Base-by-base conservation (phyloP, 129 eudicot genomes). In the Saposhnikovia divaricata region DNA sequence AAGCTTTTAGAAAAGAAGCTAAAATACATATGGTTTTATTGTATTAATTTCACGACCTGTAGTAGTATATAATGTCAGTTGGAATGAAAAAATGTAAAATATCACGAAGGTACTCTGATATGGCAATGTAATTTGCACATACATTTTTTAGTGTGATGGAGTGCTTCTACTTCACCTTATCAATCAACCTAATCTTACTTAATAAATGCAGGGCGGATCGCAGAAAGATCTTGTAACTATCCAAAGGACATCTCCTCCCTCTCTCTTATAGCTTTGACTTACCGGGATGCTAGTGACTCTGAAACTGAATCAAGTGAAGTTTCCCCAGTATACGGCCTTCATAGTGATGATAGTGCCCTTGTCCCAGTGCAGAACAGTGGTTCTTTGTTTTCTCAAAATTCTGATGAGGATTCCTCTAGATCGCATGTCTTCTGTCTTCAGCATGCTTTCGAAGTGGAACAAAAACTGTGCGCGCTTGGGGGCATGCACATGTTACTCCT, bases 321-420 rank as follows among this genome's bases (percentile, higher is more conserved):
- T 66, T 72, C 77, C 31, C 31, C 78, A 4, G 79, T 77, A 28
- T 39, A 73, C 73, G 68, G 82, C n/a, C 46, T 31, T 76, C 76
- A 43, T 70, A 69, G 81, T 57, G 85, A 82, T 46, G 59, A 82
- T 72, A 70, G 65, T 77, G 72, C 37, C 37, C 37, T 34, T 34
- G 37, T 34, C 37, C 37, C 43, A 40, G 43, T 19, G 1, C 25
- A 55, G 71, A 51, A 78, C 79, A 75, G 77, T 75, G 72, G 15
- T 51, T 48, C 77, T 78, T 50, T 77, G 31, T 80, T 74, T 79
- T 31, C 86, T 69, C 72, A 87, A 47, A 75, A 77, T 70, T 77
- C 88, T 53, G 92, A 92, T 81, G 98, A 92, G 76, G 98, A 95
- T 83, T 92, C 98, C 81, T 95, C 91, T 14, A 84, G 98, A 85